Conservation (phyloP, 192 early-diverging fungal genomes). For the Podila clonocystis region DNA sequence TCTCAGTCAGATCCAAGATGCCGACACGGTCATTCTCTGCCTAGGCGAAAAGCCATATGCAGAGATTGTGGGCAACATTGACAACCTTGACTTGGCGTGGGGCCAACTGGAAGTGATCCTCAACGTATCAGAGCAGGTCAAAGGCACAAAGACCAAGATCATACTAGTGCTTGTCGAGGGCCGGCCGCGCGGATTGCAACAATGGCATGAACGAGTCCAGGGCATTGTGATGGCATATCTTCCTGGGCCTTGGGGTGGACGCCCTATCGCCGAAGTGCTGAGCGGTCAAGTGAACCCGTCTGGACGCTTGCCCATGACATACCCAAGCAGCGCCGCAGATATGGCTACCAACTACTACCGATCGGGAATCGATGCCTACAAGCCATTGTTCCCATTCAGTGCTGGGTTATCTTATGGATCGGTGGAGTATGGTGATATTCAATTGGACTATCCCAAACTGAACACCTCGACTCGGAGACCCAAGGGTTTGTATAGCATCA, state of each 20-base stretch:
- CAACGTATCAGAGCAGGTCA: conserved; percentile 33
- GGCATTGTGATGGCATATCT: conserved; percentile 62
- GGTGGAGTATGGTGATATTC: conserved; percentile 58
- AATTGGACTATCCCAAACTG: conserved; percentile 8
- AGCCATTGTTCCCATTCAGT: conserved; percentile 66
- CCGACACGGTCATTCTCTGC: conserved; percentile 63
- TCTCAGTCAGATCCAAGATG: conserved; percentile 37
- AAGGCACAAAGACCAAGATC: conserved; percentile 37
- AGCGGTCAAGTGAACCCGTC: conserved; percentile 67
- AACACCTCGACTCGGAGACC: conserved; percentile 9
- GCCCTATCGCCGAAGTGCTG: conserved; percentile 65
- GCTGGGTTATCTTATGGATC: conserved; percentile 63
- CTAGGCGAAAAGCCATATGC: conserved; percentile 70
- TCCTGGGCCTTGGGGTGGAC: conserved; percentile 68
- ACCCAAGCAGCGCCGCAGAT: conserved; percentile 59
- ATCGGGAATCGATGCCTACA: conserved; percentile 50
- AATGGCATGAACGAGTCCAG: conserved; percentile 48
- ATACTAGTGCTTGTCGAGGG: conserved; percentile 62
- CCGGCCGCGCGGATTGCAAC: conserved; percentile 63
- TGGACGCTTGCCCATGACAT: conserved; percentile 67
- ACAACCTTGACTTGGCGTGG: conserved; percentile 52
- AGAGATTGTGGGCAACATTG: conserved; percentile 66
- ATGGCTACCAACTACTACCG: conserved; percentile 50
- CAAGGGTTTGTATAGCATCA: not conserved
- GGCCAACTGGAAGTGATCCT: conserved; percentile 60